Evolutionary conservation across 768 basidiomycete genomes (phyloP).

Genomic region (Sarcomyxa edulis): DNA sequence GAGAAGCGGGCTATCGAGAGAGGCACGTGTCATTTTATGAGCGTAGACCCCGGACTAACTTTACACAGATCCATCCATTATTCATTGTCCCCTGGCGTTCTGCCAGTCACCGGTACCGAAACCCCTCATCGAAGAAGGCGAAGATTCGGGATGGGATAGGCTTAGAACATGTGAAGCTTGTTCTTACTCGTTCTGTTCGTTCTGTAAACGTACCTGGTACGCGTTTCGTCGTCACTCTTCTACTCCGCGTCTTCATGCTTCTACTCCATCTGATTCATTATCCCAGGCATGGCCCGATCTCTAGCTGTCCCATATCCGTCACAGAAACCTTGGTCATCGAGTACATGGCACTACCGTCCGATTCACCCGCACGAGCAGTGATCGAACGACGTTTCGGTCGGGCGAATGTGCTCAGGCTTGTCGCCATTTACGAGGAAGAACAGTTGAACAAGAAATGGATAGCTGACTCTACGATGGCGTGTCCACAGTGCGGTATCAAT

Average conservation of each 20-base stretch:
- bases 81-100: conserved; percentile 73
- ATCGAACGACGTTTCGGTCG: conserved; percentile 67
- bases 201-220: conserved; percentile 79
- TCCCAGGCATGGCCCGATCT: conserved; percentile 76
- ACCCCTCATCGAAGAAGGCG: conserved; percentile 37
- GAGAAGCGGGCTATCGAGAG: conserved; percentile 69
- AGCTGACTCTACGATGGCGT: conserved; percentile 57
- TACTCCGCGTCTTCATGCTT: too few species aligned
- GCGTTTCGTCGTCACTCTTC: conserved; percentile 8
- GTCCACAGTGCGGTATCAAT: conserved; percentile 67
- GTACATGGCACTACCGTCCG: conserved; percentile 56
- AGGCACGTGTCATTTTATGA: conserved; percentile 35
- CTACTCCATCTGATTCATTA: conserved; percentile 8
- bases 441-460: conserved; percentile 73
- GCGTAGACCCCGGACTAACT: background rate
- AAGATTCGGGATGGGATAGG: conserved; percentile 66
- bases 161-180: conserved; percentile 71
- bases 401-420: conserved; percentile 53
- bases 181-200: conserved; percentile 75
- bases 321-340: conserved; percentile 62
- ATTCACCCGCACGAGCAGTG: conserved; percentile 37
- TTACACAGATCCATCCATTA: conserved; percentile 63
- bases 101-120: conserved; percentile 79
- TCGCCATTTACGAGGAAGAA: conserved; percentile 65
- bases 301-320: conserved; percentile 61